phyloP scores from a whole-genome alignment of 768 basidiomycete species.

The Boletus reticuloceps region DNA sequence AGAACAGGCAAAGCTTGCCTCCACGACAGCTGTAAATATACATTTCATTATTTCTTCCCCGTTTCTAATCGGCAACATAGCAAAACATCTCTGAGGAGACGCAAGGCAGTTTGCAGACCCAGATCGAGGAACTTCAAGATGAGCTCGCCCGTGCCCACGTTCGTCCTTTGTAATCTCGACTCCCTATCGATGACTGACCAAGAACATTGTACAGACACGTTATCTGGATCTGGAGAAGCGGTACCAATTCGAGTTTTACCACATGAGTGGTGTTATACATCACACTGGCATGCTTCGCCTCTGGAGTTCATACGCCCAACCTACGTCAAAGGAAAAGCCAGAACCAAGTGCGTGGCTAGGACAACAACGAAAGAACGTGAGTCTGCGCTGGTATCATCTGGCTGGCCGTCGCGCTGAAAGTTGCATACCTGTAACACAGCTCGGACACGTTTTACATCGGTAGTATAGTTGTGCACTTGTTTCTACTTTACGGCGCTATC shows the following conservation, averaged over 20 bases:
- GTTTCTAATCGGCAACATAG: slow-evolving; percentile 5
- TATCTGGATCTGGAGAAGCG: slow-evolving; percentile 53
- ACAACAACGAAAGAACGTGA: slow-evolving; percentile 55
- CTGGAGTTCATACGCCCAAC: slow-evolving; percentile 57
- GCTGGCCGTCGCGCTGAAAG: not conserved
- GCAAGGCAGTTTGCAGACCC: slow-evolving; percentile 60
- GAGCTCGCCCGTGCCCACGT: slow-evolving; percentile 62
- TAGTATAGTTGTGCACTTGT: slow-evolving; percentile 1
- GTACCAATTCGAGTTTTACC: slow-evolving; percentile 74
- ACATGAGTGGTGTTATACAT: slow-evolving; percentile 79
- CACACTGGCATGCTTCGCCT: slow-evolving; percentile 61
- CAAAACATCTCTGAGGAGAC: slow-evolving; percentile 70
- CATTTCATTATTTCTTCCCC: not conserved
- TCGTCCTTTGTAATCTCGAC: not conserved
- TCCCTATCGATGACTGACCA: not conserved
- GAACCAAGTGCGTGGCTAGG: slow-evolving; percentile 70
- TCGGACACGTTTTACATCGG: slow-evolving; percentile 29
- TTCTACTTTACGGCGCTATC: not conserved
- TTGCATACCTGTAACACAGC: slow-evolving; percentile 11
- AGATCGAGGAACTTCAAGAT: slow-evolving; percentile 64
- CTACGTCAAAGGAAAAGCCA: slow-evolving; percentile 40
- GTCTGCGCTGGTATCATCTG: not conserved
- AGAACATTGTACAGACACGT: slow-evolving; percentile 38
- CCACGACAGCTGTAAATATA: slow-evolving; percentile 42
- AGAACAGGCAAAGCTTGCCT: slow-evolving; percentile 60